phyloP scores from a whole-genome alignment of 2,329 filamentous ascomycete genomes.

The Phyllosticta citrichinensis region DNA sequence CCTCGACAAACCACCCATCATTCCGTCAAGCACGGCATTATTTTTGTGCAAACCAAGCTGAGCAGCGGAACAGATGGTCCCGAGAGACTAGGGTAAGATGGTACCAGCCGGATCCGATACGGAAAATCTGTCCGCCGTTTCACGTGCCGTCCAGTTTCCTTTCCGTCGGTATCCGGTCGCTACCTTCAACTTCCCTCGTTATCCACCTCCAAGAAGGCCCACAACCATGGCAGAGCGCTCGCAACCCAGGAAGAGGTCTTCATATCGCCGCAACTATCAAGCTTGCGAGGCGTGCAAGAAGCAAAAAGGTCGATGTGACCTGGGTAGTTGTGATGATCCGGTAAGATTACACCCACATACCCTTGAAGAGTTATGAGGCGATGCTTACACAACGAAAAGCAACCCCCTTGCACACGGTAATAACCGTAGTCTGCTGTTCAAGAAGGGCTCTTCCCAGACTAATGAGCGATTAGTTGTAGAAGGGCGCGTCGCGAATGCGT shows the following conservation, averaged over 20 bases:
- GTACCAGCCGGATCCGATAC: background rate
- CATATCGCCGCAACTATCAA: constrained; percentile 7
- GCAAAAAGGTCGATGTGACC: constrained; percentile 8
- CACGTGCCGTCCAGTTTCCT: background rate
- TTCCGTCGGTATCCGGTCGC: constrained; percentile 1
- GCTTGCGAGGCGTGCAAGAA: constrained; percentile 8
- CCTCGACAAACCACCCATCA: too few species aligned
- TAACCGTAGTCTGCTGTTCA: too few species aligned
- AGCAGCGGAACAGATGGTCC: background rate
- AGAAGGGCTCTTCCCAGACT: too few species aligned
- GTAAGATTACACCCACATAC: background rate
- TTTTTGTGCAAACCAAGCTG: background rate
- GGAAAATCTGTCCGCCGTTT: constrained; percentile 5
- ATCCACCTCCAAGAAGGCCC: background rate
- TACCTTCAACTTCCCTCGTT: background rate
- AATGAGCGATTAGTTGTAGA: background rate
- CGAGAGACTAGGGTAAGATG: background rate
- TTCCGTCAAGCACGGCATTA: too few species aligned
- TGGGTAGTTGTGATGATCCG: background rate
- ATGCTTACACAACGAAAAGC: background rate
- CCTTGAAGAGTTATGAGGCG: background rate
- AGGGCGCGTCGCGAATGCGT: constrained; percentile 5
- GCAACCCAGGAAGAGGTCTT: background rate
- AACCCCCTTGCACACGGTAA: constrained; percentile 6
- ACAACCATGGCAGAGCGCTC: constrained; percentile 4